phyloP scores from a whole-genome alignment of 208 protist species.

The Endotrypanum monterogeii region DNA sequence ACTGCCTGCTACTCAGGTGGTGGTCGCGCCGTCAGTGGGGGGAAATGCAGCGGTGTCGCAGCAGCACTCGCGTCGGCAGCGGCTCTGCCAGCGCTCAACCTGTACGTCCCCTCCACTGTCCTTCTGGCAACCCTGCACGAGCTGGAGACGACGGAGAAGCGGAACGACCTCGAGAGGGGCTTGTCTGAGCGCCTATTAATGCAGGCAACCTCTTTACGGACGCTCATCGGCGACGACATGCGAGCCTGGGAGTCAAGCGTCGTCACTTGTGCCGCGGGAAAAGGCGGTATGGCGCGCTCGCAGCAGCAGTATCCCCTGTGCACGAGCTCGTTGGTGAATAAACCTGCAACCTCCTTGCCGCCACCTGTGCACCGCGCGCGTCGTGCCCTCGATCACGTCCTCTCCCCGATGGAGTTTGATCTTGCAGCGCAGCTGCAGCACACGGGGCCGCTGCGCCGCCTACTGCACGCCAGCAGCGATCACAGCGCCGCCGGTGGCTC shows the following conservation, averaged over 20 bases:
- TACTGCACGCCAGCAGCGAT: conserved; percentile 9
- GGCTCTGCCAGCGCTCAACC: conserved; percentile 20
- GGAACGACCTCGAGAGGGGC: not conserved
- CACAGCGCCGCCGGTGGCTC: too few relatives aligned
- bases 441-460: conserved; percentile 29
- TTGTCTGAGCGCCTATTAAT: not conserved
- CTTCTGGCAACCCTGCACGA: conserved; percentile 9
- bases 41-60: not conserved
- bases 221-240: conserved; percentile 29
- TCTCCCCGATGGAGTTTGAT: conserved; percentile 36
- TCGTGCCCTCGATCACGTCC: conserved; percentile 22
- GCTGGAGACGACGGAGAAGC: not conserved
- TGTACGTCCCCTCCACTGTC: conserved; percentile 17
- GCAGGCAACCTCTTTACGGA: conserved; percentile 14
- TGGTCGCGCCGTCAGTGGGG: not conserved
- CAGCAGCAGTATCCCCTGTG: not conserved
- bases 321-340: not conserved
- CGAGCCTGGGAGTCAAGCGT: conserved; percentile 17
- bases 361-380: conserved; percentile 18
- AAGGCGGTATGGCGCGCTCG: not conserved
- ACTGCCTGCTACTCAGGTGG: not conserved
- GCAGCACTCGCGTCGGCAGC: too few relatives aligned
- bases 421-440: conserved; percentile 39
- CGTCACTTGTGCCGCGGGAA: not conserved
- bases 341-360: not conserved